phyloP scores from a whole-genome alignment of 2,329 filamentous ascomycete species.

The Trichoderma koningii region DNA sequence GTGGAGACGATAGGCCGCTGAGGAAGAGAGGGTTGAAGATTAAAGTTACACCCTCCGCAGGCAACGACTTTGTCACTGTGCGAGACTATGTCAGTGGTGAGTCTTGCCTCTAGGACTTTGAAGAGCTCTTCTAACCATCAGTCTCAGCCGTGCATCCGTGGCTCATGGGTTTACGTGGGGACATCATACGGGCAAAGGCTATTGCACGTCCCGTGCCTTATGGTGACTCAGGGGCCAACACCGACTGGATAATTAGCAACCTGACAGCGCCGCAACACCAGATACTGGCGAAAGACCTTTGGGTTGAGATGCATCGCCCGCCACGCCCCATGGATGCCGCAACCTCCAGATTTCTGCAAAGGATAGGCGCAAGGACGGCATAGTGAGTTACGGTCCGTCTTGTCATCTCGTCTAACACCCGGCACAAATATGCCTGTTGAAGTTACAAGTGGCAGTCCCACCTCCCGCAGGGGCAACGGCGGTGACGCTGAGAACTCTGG shows the following conservation, averaged over 20 bases:
- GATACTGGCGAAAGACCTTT: slow-evolving; percentile 1
- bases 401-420: not conserved
- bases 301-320: slow-evolving; percentile 12
- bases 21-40: slow-evolving; percentile 14
- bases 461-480: too few species aligned
- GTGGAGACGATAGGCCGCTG: slow-evolving; percentile 1
- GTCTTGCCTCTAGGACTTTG: not conserved
- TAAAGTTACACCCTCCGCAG: not conserved
- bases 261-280: slow-evolving; percentile 11
- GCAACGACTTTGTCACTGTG: slow-evolving; percentile 13
- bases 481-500: too few species aligned
- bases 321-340: slow-evolving; percentile 9
- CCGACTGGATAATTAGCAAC: slow-evolving; percentile 9
- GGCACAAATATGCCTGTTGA: too few species aligned
- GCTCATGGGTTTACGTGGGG: slow-evolving; percentile 5
- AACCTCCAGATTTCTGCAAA: not conserved
- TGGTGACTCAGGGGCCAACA: not conserved
- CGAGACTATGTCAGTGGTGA: slow-evolving; percentile 5
- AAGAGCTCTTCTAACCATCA: not conserved
- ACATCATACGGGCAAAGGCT: slow-evolving; percentile 9
- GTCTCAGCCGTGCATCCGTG: slow-evolving; percentile 6
- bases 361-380: slow-evolving; percentile 8
- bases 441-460: too few species aligned
- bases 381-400: not conserved
- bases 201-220: slow-evolving; percentile 12